Evolutionary conservation across 768 basidiomycete genomes (phyloP), one percentile per base, ranked within the genome.

Genomic region (Boletus insuetus): DNA sequence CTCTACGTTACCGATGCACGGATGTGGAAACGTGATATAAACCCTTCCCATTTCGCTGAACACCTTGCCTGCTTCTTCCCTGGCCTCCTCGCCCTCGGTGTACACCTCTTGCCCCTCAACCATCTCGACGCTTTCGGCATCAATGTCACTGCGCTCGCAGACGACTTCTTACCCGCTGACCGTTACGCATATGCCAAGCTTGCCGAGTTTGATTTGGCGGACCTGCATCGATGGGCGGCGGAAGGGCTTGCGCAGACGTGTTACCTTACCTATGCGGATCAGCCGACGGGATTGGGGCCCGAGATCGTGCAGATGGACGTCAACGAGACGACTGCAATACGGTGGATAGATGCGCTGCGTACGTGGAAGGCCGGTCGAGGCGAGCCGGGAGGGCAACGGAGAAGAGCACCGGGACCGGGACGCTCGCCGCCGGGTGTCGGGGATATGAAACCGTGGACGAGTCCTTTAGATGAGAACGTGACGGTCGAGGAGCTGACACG

Each of bases 51-150:
- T 60, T 58, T 59, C 12, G 81, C 89, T 56, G 86, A 91, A 60
- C 89, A 91, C 62, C 74, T 91, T 19, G 80, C 87, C 1, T 90
- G 89, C 68, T 91, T 90, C 74, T 77, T 89, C 51, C 88, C 88
- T 0, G 89, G 89, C 6, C 76, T 90, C 11, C 75, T 91, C 24
- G 87, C 88, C 7, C 79, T 91, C 3, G 89, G 89, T 16, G 86
- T 72, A 5, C 79, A 86, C 60, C 80, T 79, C 8, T 77, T 89
- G 29, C 82, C 82, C 6, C 73, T 86, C 42, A 74, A 86, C 56
- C 67, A 80, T 49, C 76, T 85, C 9, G 68, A 74, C 19, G 60
- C 72, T 2, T 62, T 81, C 12, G 81, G 79, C 5, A 77, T 86
- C 52, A 71, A 80, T 55, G 63, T 76, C 16, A 61, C 67, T 4